A percentile compares a stretch with the other conserved stretches of the same genome.
Conservation (phyloP, 768 basidiomycete species). For the Omphalotus guepiniiformis region DNA sequence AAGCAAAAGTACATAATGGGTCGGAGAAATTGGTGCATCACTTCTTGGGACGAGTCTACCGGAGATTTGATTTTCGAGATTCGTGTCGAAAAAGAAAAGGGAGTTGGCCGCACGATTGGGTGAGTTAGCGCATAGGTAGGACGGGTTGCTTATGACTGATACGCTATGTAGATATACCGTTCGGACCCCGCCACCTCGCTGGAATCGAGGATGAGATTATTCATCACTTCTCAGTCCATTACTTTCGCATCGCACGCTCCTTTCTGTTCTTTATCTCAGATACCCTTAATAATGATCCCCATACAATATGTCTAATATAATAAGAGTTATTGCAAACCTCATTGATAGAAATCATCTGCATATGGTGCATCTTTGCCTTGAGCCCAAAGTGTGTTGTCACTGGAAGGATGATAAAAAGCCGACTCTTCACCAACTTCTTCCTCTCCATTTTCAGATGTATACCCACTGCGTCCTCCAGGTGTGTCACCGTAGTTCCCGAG, state of each 20-base stretch:
- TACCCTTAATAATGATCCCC: no score
- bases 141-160: slow-evolving; percentile 1
- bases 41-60: slow-evolving; percentile 50
- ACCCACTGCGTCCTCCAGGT: not conserved
- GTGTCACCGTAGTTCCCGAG: not conserved
- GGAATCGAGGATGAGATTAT: slow-evolving; percentile 19
- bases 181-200: slow-evolving; percentile 39
- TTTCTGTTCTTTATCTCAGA: no score
- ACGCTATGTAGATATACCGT: slow-evolving; percentile 35
- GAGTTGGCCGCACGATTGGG: slow-evolving; percentile 77
- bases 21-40: slow-evolving; percentile 80
- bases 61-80: slow-evolving; percentile 79
- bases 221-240: not conserved
- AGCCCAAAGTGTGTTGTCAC: no score
- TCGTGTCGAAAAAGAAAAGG: slow-evolving; percentile 82
- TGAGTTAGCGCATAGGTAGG: slow-evolving; percentile 31
- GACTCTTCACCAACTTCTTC: slow-evolving; percentile 1
- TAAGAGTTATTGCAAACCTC: not conserved
- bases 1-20: slow-evolving; percentile 86
- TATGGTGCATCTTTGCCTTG: not conserved
- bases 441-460: slow-evolving; percentile 5
- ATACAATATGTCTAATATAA: no score
- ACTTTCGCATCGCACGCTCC: not conserved
- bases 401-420: no score
- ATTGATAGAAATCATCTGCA: not conserved